These are phyloP conservation scores for Amphirosellinia nigrospora DNA, from an alignment of 495 filamentous ascomycete species.

Conservation along the genomic window DNA sequence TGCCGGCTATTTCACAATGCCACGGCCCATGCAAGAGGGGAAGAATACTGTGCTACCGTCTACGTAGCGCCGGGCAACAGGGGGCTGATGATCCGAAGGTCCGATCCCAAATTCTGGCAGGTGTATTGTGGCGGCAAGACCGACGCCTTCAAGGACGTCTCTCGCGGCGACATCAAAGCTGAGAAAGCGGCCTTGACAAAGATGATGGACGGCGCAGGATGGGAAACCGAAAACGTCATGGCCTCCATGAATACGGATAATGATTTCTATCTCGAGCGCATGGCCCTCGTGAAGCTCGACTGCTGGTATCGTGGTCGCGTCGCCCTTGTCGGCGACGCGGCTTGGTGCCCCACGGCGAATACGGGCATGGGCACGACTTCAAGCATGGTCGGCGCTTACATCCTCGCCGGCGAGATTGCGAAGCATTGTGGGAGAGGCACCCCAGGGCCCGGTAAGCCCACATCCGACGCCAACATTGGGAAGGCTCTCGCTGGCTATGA, in stretches of 20 bases:
- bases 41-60: conserved; percentile 44
- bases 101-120: conserved; percentile 44
- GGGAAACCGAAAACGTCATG: conserved; percentile 48
- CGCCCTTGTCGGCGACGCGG: conserved; percentile 58
- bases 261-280: conserved; percentile 56
- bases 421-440: conserved; percentile 36
- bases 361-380: conserved; percentile 58
- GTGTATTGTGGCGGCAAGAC: conserved; percentile 45
- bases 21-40: conserved; percentile 39
- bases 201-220: conserved; percentile 49
- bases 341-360: conserved; percentile 52
- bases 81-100: conserved; percentile 47
- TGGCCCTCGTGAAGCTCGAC: conserved; percentile 51
- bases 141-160: conserved; percentile 35
- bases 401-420: conserved; percentile 60
- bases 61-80: conserved; percentile 43
- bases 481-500: conserved; percentile 49
- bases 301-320: conserved; percentile 50
- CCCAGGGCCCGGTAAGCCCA: neutral
- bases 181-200: conserved; percentile 49
- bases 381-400: conserved; percentile 56
- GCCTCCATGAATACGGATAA: conserved; percentile 46
- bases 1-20: conserved; percentile 51
- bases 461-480: neutral
- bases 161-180: conserved; percentile 42